Evolutionary conservation across 2,329 filamentous ascomycete species (phyloP).

Genomic region (Parastagonospora nodorum): DNA sequence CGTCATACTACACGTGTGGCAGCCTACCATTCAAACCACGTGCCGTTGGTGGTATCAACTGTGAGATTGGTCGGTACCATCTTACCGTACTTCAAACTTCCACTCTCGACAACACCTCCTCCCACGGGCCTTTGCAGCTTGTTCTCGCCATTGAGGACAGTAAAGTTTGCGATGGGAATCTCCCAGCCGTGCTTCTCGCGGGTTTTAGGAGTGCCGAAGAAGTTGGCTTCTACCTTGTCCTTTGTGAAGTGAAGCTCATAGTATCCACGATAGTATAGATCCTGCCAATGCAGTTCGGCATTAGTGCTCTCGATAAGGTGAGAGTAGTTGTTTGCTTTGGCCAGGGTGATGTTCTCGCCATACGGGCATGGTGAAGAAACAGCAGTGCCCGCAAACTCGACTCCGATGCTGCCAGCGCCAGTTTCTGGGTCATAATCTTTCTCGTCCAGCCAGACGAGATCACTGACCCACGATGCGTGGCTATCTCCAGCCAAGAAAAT

Average conservation of each 20-base stretch:
- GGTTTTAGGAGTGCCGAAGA: conserved; percentile 67
- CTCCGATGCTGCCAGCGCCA: conserved; percentile 51
- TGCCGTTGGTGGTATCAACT: conserved; percentile 40
- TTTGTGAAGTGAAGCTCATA: conserved; percentile 64
- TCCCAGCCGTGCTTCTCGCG: conserved; percentile 66
- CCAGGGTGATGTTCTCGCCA: conserved; percentile 64
- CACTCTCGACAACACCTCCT: conserved; percentile 59
- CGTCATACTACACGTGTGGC: conserved; percentile 28
- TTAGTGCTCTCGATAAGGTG: conserved; percentile 53
- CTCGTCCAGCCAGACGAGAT: conserved; percentile 53
- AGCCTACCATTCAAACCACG: conserved; percentile 40
- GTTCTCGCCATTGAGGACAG: conserved; percentile 66
- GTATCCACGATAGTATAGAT: conserved; percentile 75
- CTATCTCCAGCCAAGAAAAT: conserved; percentile 74
- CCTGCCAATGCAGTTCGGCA: conserved; percentile 72
- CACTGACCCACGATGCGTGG: conserved; percentile 64
- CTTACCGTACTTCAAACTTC: conserved; percentile 58
- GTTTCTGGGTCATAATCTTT: conserved; percentile 47
- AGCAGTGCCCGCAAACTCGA: conserved; percentile 66
- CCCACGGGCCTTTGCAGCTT: conserved; percentile 58
- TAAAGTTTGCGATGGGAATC: conserved; percentile 72
- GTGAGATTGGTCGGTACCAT: conserved; percentile 42
- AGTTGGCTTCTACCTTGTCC: conserved; percentile 65
- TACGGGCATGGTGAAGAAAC: conserved; percentile 64
- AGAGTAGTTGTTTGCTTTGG: conserved; percentile 53